Percentiles rank a stretch among this genome's conserved stretches.
These are phyloP conservation scores for Ustulina deusta DNA, from an alignment of 2,329 filamentous ascomycete genomes.

Conservation along the genomic window DNA sequence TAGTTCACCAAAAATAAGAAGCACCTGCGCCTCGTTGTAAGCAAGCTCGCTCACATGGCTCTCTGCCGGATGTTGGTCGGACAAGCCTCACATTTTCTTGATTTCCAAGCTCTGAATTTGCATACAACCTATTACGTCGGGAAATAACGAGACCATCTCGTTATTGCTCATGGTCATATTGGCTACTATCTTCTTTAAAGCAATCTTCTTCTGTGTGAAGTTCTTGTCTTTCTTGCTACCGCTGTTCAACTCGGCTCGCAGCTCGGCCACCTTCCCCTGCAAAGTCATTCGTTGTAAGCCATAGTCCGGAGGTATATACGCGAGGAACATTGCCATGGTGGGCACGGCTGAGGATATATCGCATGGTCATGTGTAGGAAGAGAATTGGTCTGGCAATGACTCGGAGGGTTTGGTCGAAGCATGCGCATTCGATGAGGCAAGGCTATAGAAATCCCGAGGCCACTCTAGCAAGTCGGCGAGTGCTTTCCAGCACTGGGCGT, in stretches of 20 bases:
- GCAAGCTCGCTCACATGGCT: constrained; percentile 13
- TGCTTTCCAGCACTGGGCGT: constrained; percentile 17
- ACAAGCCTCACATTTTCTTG: constrained; percentile 89
- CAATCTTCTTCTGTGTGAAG: constrained; percentile 93
- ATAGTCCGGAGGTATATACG: constrained; percentile 62
- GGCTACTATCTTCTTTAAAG: constrained; percentile 98
- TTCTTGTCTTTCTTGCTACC: constrained; percentile 99
- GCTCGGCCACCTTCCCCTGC: constrained; percentile 99
- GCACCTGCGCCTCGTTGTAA: constrained; percentile 72
- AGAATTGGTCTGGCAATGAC: constrained; percentile 30
- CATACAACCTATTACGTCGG: constrained; percentile 96
- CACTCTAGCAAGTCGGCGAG: constrained; percentile 17
- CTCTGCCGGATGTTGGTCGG: neutral
- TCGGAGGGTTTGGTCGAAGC: constrained; percentile 27
- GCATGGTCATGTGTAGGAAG: constrained; percentile 39
- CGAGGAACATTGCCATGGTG: constrained; percentile 63
- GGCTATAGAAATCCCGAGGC: neutral
- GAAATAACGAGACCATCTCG: constrained; percentile 97
- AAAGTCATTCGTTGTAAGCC: constrained; percentile 65
- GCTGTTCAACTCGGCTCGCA: constrained; percentile 92
- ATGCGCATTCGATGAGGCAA: constrained; percentile 11
- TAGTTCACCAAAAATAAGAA: constrained; percentile 99
- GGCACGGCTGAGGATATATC: constrained; percentile 34
- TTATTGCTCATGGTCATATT: constrained; percentile 99
- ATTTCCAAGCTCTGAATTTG: constrained; percentile 93